Evolutionary conservation across 768 basidiomycete genomes (phyloP).

Genomic region (Scleroderma citrinum): DNA sequence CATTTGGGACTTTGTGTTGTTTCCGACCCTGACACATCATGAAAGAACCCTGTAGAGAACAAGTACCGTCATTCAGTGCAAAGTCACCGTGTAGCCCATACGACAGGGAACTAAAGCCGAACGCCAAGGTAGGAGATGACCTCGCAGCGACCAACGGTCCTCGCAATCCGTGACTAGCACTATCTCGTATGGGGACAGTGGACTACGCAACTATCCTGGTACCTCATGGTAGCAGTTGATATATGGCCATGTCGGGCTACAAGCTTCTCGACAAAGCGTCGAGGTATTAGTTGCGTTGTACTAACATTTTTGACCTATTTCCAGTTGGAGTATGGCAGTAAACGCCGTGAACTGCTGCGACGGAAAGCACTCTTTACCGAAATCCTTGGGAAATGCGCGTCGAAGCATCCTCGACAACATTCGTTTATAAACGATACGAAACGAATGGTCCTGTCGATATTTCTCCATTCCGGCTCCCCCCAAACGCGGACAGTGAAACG

Average conservation of each 20-base stretch:
- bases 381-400: slow-evolving; percentile 79
- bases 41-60: slow-evolving; percentile 96
- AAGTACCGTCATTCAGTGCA: slow-evolving; percentile 93
- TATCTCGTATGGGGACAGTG: slow-evolving; percentile 85
- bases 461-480: slow-evolving; percentile 77
- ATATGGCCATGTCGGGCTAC: slow-evolving; percentile 87
- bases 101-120: slow-evolving; percentile 93
- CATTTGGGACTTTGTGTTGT: slow-evolving; percentile 76
- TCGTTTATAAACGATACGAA: slow-evolving; percentile 79
- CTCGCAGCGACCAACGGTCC: slow-evolving; percentile 73
- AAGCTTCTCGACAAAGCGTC: slow-evolving; percentile 79
- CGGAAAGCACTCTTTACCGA: slow-evolving; percentile 88
- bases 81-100: slow-evolving; percentile 91
- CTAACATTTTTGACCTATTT: neutral
- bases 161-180: slow-evolving; percentile 69
- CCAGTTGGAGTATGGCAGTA: slow-evolving; percentile 68
- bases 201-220: slow-evolving; percentile 95
- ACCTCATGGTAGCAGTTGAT: slow-evolving; percentile 95
- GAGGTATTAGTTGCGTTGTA: slow-evolving; percentile 49
- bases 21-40: slow-evolving; percentile 82
- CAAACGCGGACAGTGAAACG: slow-evolving; percentile 89
- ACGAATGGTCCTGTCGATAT: slow-evolving; percentile 76
- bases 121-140: slow-evolving; percentile 91
- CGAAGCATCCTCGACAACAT: slow-evolving; percentile 90
- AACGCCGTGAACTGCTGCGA: slow-evolving; percentile 83